Conservation (phyloP, 2,329 filamentous ascomycete genomes). For the Fusarium sulawesiense region DNA sequence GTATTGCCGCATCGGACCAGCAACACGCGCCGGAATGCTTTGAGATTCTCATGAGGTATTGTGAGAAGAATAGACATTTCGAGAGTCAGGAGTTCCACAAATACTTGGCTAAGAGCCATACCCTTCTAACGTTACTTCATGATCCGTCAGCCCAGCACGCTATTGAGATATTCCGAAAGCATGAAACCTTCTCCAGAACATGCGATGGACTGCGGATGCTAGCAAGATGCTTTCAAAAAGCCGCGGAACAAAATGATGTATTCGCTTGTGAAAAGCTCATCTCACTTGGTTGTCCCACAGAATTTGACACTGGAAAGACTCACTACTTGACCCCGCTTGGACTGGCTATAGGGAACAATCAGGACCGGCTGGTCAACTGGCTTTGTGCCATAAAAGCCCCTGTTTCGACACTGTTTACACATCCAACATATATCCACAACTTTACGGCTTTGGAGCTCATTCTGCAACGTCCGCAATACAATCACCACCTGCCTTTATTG, state of each 20-base stretch:
- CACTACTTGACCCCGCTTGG: not conserved
- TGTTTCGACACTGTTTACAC: not conserved
- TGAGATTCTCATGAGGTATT: fast-evolving
- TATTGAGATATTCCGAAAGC: not conserved
- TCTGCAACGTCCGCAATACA: not conserved
- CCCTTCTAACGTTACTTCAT: not conserved
- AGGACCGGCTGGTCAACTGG: not conserved
- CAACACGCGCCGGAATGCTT: fast-evolving
- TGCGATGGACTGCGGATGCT: not conserved
- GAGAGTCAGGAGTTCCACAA: fast-evolving
- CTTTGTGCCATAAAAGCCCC: not conserved
- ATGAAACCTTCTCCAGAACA: not conserved
- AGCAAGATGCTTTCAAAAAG: not conserved
- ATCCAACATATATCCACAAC: fast-evolving
- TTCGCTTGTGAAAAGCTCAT: not conserved
- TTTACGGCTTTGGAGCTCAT: not conserved
- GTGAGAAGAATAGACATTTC: not conserved
- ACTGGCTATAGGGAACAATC: not conserved
- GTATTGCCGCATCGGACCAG: not conserved
- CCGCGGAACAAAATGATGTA: not conserved
- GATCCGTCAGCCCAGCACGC: fast-evolving
- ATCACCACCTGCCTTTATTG: not conserved
- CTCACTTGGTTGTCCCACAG: not conserved
- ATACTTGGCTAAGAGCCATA: not conserved
- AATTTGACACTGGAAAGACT: not conserved